phyloP scores from a whole-genome alignment of 371 early-diverging fungal species.

The Zopfochytrium polystomum region DNA sequence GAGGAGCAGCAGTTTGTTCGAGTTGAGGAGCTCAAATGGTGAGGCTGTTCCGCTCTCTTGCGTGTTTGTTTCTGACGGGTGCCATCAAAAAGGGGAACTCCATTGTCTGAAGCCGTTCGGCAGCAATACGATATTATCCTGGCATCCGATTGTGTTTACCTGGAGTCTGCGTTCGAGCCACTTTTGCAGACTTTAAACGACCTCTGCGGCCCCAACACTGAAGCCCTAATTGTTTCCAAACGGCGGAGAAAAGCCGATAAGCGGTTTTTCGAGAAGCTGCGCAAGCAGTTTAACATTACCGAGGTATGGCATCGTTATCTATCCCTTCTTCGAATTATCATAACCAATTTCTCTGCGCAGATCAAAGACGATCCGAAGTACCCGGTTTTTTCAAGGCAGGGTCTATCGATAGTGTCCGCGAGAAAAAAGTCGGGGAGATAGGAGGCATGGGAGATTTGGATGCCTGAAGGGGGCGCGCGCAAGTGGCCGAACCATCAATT shows the following conservation, averaged over 20 bases:
- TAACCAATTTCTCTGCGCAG: conserved; percentile 3
- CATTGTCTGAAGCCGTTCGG: conserved; percentile 6
- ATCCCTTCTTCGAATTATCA: neutral
- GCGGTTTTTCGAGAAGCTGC: conserved; percentile 29
- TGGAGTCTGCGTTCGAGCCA: conserved; percentile 32
- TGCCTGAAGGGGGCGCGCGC: no score
- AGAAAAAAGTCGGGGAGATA: conserved; percentile 4
- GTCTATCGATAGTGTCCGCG: conserved; percentile 17
- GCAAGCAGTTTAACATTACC: conserved; percentile 22
- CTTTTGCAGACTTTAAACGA: conserved; percentile 27
- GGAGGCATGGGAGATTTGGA: no score
- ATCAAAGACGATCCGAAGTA: conserved; percentile 18
- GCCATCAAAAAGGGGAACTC: neutral
- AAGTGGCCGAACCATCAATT: no score
- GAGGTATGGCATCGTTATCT: conserved; percentile 13
- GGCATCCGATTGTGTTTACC: conserved; percentile 32
- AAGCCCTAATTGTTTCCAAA: conserved; percentile 24
- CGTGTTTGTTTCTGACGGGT: neutral
- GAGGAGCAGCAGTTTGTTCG: conserved; percentile 6
- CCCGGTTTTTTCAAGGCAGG: conserved; percentile 6
- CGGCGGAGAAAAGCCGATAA: conserved; percentile 33
- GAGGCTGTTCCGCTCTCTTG: neutral
- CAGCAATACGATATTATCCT: conserved; percentile 24
- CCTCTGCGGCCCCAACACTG: conserved; percentile 14
- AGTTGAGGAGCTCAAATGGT: conserved; percentile 29